Evolutionary conservation across 139 green algal species (phyloP).

Genomic region (Volvox africanus): DNA sequence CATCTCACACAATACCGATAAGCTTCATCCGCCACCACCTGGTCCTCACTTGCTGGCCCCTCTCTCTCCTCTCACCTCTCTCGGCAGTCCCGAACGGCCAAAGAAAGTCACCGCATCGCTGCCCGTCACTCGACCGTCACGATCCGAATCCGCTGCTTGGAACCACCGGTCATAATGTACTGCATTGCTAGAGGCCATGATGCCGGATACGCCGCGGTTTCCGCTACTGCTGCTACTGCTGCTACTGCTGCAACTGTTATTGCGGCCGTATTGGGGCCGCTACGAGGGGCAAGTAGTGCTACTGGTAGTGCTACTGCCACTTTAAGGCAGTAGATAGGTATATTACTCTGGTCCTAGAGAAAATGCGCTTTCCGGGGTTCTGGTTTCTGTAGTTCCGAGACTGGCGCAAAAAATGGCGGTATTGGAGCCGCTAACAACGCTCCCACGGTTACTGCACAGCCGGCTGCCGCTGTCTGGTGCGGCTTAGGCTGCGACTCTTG

Average conservation of each 20-base stretch:
- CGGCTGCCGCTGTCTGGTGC: too few species aligned
- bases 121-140: slow-evolving; percentile 69
- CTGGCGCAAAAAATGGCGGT: too few species aligned
- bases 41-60: too few species aligned
- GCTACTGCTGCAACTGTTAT: not conserved
- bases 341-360: too few species aligned
- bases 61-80: slow-evolving; percentile 75
- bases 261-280: not conserved
- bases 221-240: not conserved
- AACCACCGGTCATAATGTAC: slow-evolving; percentile 69
- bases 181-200: slow-evolving; percentile 7
- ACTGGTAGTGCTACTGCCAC: not conserved
- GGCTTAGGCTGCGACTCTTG: too few species aligned
- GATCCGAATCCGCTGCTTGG: slow-evolving; percentile 63
- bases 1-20: too few species aligned
- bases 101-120: slow-evolving; percentile 92
- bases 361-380: too few species aligned
- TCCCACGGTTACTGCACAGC: too few species aligned
- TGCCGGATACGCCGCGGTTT: not conserved
- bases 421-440: too few species aligned
- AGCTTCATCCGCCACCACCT: too few species aligned
- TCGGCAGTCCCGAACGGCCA: slow-evolving; percentile 78
- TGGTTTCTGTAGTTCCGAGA: too few species aligned
- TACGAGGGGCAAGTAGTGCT: not conserved
- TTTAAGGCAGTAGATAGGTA: too few species aligned